phyloP scores from a whole-genome alignment of 208 protist species.

The Trichomonas gallinae region DNA sequence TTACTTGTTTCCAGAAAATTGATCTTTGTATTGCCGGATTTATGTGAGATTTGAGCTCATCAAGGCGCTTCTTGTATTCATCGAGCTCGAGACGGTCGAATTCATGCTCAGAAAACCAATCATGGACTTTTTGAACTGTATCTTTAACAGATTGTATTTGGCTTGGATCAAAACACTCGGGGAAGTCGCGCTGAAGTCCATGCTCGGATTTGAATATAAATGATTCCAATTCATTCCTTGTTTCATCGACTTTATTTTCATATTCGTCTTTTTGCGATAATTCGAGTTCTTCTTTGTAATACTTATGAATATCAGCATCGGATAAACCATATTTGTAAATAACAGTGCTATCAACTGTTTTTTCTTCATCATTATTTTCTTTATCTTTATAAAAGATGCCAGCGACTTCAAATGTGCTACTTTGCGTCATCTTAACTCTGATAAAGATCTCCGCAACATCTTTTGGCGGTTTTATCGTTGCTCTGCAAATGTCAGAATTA shows the following conservation, averaged over 20 bases:
- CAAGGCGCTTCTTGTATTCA: background rate
- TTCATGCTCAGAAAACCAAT: background rate
- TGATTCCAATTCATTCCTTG: background rate
- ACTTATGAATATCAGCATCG: background rate
- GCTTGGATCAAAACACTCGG: background rate
- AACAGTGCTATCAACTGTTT: background rate
- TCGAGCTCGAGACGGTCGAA: background rate
- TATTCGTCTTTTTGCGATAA: background rate
- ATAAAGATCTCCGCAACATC: background rate
- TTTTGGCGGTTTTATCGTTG: background rate
- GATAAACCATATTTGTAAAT: background rate
- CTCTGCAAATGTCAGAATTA: background rate
- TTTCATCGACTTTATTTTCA: background rate
- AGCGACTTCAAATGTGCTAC: background rate
- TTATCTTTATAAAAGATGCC: background rate
- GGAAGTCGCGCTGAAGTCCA: background rate
- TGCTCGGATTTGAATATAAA: background rate
- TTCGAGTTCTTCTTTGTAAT: background rate
- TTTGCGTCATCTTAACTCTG: background rate
- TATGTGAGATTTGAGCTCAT: background rate
- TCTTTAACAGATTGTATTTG: background rate
- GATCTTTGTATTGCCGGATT: background rate
- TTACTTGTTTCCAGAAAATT: background rate
- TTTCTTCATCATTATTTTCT: background rate
- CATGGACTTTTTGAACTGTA: background rate